Evolutionary conservation across 352 stramenopile species (phyloP).

Genomic region (Plasmopara viticola): DNA sequence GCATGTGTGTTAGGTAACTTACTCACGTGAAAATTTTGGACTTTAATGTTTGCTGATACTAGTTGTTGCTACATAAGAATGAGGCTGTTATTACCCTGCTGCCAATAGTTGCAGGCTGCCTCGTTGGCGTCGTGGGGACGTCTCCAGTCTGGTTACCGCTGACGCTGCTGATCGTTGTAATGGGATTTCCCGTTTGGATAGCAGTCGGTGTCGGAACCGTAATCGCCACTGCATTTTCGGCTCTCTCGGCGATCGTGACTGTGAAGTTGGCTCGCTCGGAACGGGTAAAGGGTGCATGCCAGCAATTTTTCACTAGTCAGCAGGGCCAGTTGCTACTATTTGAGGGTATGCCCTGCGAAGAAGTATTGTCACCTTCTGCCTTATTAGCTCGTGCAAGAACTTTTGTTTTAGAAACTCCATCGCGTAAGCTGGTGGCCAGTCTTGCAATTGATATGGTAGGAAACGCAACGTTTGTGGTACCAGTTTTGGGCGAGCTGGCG

Average conservation of each 20-base stretch:
- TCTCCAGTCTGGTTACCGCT: conserved; percentile 56
- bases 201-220: conserved; percentile 36
- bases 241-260: conserved; percentile 42
- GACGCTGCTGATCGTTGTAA: conserved; percentile 42
- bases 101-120: conserved; percentile 35
- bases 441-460: conserved; percentile 89
- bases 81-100: conserved; percentile 43
- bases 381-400: conserved; percentile 27
- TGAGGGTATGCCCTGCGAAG: conserved; percentile 30
- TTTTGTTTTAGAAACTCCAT: conserved; percentile 53
- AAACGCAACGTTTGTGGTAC: conserved; percentile 81
- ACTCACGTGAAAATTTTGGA: not conserved
- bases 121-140: conserved; percentile 38
- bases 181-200: conserved; percentile 60
- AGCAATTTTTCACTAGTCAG: conserved; percentile 42
- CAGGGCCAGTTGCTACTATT: conserved; percentile 64
- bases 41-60: not conserved
- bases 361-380: conserved; percentile 23
- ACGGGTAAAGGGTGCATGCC: conserved; percentile 33
- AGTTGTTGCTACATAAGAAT: conserved; percentile 64
- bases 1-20: not conserved
- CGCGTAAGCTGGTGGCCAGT: conserved; percentile 54
- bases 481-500: conserved; percentile 81
- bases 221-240: conserved; percentile 40
- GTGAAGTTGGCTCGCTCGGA: conserved; percentile 47